Evolutionary conservation across 768 basidiomycete genomes (phyloP).

Genomic region (Sarcodon aspratus): DNA sequence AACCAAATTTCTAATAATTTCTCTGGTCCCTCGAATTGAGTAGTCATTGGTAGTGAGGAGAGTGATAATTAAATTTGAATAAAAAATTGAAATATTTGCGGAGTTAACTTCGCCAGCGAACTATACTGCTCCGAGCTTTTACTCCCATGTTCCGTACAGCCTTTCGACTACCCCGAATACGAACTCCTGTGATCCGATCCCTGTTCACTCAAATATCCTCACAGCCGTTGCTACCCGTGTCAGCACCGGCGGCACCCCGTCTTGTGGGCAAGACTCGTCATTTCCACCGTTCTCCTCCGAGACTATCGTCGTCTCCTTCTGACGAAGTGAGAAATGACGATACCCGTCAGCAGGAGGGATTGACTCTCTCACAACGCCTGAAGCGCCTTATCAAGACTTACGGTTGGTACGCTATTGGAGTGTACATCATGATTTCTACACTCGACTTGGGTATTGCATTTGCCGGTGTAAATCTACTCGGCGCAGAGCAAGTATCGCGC

Average conservation of each 20-base stretch:
- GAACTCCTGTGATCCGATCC: conserved; percentile 34
- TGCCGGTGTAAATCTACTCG: conserved; percentile 72
- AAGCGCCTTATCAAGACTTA: conserved; percentile 84
- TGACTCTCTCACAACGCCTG: conserved; percentile 56
- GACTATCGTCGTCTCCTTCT: conserved; percentile 29
- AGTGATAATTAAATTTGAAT: neutral
- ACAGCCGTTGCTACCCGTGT: conserved; percentile 35
- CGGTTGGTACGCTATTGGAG: conserved; percentile 91
- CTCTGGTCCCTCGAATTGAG: conserved; percentile 88
- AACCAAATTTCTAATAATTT: conserved; percentile 98
- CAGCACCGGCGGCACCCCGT: conserved; percentile 17
- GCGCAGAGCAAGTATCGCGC: conserved; percentile 80
- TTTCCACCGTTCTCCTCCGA: conserved; percentile 37
- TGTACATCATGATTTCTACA: conserved; percentile 64
- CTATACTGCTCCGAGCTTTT: neutral
- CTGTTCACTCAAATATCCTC: conserved; percentile 29
- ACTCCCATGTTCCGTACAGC: neutral
- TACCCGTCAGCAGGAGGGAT: conserved; percentile 1
- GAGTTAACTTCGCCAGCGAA: neutral
- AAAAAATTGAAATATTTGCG: neutral
- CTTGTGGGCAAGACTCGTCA: conserved; percentile 26
- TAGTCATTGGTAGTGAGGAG: conserved; percentile 2
- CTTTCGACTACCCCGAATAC: conserved; percentile 10
- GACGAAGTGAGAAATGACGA: conserved; percentile 17
- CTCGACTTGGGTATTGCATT: conserved; percentile 85